Evolutionary conservation across 78 protist genomes (phyloP).

Genomic region (Acrasis kona): DNA sequence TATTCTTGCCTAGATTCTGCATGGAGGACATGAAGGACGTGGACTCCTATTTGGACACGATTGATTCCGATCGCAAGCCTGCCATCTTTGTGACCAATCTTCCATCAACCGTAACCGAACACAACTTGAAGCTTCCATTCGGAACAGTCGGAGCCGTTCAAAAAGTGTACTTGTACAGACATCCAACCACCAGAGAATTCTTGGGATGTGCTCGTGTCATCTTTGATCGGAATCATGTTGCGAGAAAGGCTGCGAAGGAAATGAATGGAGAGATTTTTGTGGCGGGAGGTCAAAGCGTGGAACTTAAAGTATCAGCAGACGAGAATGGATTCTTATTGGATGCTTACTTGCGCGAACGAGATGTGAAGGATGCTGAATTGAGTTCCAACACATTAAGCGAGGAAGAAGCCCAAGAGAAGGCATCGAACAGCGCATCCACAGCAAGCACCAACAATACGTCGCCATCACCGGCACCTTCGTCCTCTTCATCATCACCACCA

Average conservation of each 20-base stretch:
- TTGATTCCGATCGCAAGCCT: too few relatives aligned
- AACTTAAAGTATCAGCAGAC: not conserved
- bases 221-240: not conserved
- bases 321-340: not conserved
- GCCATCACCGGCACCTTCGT: too few relatives aligned
- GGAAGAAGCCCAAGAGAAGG: too few relatives aligned
- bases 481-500: too few relatives aligned
- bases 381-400: too few relatives aligned
- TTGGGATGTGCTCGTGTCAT: not conserved
- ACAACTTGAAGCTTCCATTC: not conserved
- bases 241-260: not conserved
- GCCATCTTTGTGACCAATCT: not conserved
- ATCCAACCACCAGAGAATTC: not conserved
- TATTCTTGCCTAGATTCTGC: too few relatives aligned
- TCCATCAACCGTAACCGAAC: not conserved
- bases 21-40: too few relatives aligned
- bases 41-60: too few relatives aligned
- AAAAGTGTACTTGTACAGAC: not conserved
- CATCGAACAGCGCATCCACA: too few relatives aligned
- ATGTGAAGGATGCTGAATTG: too few relatives aligned
- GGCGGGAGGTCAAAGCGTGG: not conserved
- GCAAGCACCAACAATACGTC: too few relatives aligned
- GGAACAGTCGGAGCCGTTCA: not conserved
- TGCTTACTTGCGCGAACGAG: too few relatives aligned
- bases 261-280: not conserved